Percentiles rank a stretch among this genome's conserved stretches.
Evolutionary conservation across 768 basidiomycete species (phyloP).

Genomic region (Polyporus arcularius): DNA sequence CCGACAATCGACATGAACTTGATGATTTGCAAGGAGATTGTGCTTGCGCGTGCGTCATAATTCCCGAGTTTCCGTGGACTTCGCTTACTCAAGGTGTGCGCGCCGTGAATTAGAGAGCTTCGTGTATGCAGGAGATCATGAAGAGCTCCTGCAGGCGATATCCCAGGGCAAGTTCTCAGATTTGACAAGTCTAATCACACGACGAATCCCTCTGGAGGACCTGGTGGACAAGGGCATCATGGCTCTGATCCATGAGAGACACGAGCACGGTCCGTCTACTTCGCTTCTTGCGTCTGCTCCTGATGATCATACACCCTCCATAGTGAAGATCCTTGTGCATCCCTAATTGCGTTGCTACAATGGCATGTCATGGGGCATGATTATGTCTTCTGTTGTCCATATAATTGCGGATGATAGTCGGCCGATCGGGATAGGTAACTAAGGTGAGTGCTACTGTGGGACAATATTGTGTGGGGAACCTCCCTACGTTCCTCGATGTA

Average conservation of each 20-base stretch:
- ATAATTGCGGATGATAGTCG: too few species aligned
- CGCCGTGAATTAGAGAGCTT: slow-evolving; percentile 28
- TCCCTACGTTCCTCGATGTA: too few species aligned
- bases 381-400: too few species aligned
- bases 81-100: too few species aligned
- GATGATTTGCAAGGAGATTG: slow-evolving; percentile 39
- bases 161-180: slow-evolving; percentile 36
- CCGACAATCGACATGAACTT: slow-evolving; percentile 38
- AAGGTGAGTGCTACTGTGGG: too few species aligned
- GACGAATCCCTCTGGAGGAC: slow-evolving; percentile 40
- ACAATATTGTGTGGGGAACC: too few species aligned
- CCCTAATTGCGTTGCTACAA: too few species aligned
- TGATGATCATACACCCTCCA: not conserved
- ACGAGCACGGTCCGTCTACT: slow-evolving; percentile 30
- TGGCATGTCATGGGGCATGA: too few species aligned
- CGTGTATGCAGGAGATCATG: slow-evolving; percentile 40
- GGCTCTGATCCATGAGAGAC: slow-evolving; percentile 39
- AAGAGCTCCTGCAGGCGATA: slow-evolving; percentile 40
- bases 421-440: too few species aligned
- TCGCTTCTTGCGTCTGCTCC: not conserved
- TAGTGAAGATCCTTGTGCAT: slow-evolving; percentile 42
- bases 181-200: slow-evolving; percentile 43
- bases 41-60: slow-evolving; percentile 33
- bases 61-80: not conserved
- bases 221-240: slow-evolving; percentile 43